Conservation (phyloP, 306 rosid genomes). For the Cicer judaicum region DNA sequence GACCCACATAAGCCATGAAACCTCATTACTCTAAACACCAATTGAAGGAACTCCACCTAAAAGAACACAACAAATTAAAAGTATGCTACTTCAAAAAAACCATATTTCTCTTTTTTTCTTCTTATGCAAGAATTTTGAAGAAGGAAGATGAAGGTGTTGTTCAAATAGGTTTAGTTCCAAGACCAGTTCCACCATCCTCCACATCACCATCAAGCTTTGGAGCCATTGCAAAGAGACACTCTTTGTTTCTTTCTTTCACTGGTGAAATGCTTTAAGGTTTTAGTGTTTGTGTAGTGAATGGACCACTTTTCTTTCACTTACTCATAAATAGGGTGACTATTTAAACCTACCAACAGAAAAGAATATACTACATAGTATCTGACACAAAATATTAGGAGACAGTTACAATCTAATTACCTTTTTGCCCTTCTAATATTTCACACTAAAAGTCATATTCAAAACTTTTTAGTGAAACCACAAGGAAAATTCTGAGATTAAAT, state of each 20-base stretch:
- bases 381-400: constrained; percentile 44
- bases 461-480: no score
- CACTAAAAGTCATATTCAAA: neutral
- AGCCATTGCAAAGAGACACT: constrained; percentile 56
- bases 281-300: constrained; percentile 31
- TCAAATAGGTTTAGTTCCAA: constrained; percentile 68
- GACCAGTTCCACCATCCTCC: constrained; percentile 52
- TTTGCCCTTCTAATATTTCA: constrained; percentile 35
- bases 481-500: neutral
- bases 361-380: constrained; percentile 72
- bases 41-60: constrained; percentile 53
- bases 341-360: constrained; percentile 44
- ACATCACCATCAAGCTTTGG: constrained; percentile 49
- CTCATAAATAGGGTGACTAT: constrained; percentile 44
- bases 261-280: constrained; percentile 16
- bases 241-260: neutral
- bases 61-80: constrained; percentile 46
- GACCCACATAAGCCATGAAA: constrained; percentile 32
- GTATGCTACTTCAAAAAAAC: constrained; percentile 27
- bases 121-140: constrained; percentile 27
- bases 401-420: constrained; percentile 30
- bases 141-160: constrained; percentile 35
- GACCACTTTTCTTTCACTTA: constrained; percentile 31
- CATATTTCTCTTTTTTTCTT: constrained; percentile 6
- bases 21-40: constrained; percentile 45